Evolutionary conservation across 1,139 yeast genomes (phyloP).

Genomic region (Groenewaldozyma sp.): DNA sequence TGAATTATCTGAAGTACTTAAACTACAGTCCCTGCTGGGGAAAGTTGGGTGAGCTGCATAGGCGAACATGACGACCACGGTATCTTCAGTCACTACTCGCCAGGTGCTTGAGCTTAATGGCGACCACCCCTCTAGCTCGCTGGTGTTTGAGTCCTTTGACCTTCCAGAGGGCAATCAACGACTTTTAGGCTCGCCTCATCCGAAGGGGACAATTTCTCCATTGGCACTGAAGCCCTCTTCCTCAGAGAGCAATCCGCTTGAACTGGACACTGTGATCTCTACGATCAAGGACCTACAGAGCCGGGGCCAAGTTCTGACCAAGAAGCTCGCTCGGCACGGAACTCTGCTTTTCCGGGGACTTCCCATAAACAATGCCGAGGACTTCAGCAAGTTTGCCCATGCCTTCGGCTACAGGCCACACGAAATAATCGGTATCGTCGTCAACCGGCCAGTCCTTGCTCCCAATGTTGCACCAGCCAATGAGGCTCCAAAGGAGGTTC

Average conservation of each 20-base stretch:
- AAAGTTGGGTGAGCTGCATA: no score
- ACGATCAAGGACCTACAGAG: conserved; percentile 8
- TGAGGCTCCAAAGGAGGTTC: conserved; percentile 9
- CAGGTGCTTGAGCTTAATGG: no score
- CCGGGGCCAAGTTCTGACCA: conserved; percentile 4
- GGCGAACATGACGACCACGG: no score
- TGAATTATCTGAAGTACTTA: no score
- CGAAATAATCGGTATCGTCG: conserved; percentile 13
- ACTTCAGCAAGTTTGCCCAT: conserved; percentile 10
- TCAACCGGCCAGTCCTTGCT: conserved; percentile 11
- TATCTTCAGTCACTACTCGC: no score
- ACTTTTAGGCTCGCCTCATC: conserved; percentile 8
- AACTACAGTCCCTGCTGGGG: no score
- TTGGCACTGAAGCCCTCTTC: conserved; percentile 10
- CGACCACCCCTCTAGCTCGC: not conserved
- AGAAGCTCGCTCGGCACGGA: conserved; percentile 9
- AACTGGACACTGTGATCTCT: conserved; percentile 8
- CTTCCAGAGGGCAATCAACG: conserved; percentile 9
- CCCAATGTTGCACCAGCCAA: conserved; percentile 14
- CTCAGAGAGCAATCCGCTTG: conserved; percentile 2
- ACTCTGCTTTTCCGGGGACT: conserved; percentile 10
- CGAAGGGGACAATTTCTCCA: conserved; percentile 7
- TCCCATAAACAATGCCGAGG: conserved; percentile 10
- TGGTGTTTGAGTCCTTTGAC: conserved; percentile 7
- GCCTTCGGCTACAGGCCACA: conserved; percentile 13